A percentile compares a stretch with the other conserved stretches of the same genome.
Evolutionary conservation across 176 grass and related monocot species (phyloP).

Genomic region (Musa acuminata): DNA sequence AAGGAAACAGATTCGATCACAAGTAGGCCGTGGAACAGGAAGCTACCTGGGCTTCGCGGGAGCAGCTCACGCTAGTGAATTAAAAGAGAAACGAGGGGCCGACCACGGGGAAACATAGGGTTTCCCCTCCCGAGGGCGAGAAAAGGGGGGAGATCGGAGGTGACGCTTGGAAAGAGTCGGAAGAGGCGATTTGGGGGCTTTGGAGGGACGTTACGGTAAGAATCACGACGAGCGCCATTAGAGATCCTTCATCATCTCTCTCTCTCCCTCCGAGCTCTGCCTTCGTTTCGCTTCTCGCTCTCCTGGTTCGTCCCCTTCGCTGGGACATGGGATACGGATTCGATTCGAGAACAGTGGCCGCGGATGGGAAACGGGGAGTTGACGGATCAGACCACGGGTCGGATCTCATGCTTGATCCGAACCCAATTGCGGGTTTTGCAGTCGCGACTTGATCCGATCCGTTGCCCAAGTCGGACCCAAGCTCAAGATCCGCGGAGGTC

Average conservation of each 20-base stretch:
- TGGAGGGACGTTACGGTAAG: not conserved
- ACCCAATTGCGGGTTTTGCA: no score
- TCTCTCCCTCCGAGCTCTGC: not conserved
- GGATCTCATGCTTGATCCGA: no score
- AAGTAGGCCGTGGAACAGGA: not conserved
- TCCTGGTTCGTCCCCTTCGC: no score
- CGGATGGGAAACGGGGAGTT: no score
- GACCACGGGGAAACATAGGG: not conserved
- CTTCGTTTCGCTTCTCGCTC: not conserved
- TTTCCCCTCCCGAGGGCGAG: not conserved
- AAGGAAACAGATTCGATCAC: not conserved
- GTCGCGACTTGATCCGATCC: not conserved
- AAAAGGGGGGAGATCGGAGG: not conserved
- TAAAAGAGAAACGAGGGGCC: not conserved
- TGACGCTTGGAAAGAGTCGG: not conserved
- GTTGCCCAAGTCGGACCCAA: not conserved
- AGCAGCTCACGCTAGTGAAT: not conserved
- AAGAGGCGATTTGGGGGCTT: no score
- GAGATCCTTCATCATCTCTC: not conserved
- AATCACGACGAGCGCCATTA: conserved; percentile 1
- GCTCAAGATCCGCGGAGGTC: no score
- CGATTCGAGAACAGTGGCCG: not conserved
- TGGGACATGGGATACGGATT: not conserved
- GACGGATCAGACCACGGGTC: no score
- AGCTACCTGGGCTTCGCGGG: not conserved